A percentile compares a stretch with the other conserved stretches of the same genome.
phyloP scores from a whole-genome alignment of 2,329 filamentous ascomycete genomes.

The Cadophora malorum region DNA sequence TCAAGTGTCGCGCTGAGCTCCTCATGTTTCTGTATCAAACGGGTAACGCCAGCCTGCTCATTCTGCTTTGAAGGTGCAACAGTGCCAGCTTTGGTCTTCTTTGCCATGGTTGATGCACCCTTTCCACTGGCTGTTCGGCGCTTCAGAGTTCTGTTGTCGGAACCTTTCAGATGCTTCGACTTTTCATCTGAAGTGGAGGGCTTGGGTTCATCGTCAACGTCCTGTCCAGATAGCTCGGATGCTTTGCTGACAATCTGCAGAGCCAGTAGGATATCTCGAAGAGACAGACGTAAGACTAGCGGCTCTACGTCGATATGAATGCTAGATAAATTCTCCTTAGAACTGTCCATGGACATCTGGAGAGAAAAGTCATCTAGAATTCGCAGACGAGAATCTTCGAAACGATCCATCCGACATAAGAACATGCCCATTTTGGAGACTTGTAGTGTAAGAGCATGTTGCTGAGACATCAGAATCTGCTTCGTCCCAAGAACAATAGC shows the following conservation, averaged over 20 bases:
- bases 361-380: constrained; percentile 98
- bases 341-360: constrained; percentile 83
- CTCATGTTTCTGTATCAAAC: constrained; percentile 63
- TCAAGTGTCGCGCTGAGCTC: constrained; percentile 86
- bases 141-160: constrained; percentile 50
- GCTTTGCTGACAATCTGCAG: constrained; percentile 92
- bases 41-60: constrained; percentile 51
- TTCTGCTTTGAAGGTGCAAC: constrained; percentile 36
- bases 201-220: constrained; percentile 56
- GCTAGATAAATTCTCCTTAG: constrained; percentile 68
- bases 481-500: constrained; percentile 95
- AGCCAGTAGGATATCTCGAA: constrained; percentile 92
- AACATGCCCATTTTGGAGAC: constrained; percentile 98
- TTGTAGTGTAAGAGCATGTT: constrained; percentile 92
- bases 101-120: constrained; percentile 59
- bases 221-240: constrained; percentile 78
- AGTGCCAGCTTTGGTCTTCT: constrained; percentile 50
- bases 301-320: constrained; percentile 91
- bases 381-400: constrained; percentile 86
- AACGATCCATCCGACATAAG: constrained; percentile 96
- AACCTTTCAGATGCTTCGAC: constrained; percentile 55
- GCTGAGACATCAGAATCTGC: constrained; percentile 89
- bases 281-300: constrained; percentile 84
- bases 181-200: constrained; percentile 57
- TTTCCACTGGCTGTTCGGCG: constrained; percentile 63